Base-by-base conservation (phyloP, 495 filamentous ascomycete species). In the Corynascus novoguineensis region DNA sequence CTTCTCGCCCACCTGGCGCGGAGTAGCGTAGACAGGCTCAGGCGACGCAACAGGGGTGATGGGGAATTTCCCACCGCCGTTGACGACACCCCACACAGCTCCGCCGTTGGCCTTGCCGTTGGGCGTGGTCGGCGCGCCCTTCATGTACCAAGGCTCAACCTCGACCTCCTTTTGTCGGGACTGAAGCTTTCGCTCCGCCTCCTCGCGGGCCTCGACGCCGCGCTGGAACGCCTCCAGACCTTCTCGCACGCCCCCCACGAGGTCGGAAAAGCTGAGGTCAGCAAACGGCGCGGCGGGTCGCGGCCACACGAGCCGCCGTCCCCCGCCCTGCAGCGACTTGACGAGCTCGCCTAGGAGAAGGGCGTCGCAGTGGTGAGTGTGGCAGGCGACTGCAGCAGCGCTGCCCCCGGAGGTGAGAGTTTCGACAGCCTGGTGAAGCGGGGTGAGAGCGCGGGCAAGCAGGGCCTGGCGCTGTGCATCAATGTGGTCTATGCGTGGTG, bases 341-440 rank as follows among this genome's bases (percentile, higher is more conserved):
- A 67, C 38, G 11, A 68, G 57, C 35, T 61, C 60, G 42, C 68
- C 68, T 3, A 70, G 62, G 3, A 70, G 57, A 37, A 66, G 62
- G 12, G 63, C 42, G 61, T 66, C 64, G 60, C 60, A 68, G 28
- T 58, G 44, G 50, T 59, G 63, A 10, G 55, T 40, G 21, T 40
- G 14, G 52, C 59, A 64, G 38, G 42, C n/a, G n/a, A n/a, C n/a
- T n/a, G n/a, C n/a, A n/a, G n/a, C n/a, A n/a, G n/a, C 1, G 32
- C 6, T 10, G 19, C 17, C 14, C 48, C 55, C 14, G n/a, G 55
- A 34, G 15, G 50, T 28, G 10, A 68, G 57, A 11, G 48, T 27
- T 22, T 66, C 58, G 32, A 68, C 34, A 6, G 59, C 35, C 11
- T 14, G 15, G 51, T 65, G 58, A 6, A 68, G 22, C 25, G 24